Evolutionary conservation across 2,329 filamentous ascomycete genomes (phyloP).

Genomic region (Apiospora phragmitis): DNA sequence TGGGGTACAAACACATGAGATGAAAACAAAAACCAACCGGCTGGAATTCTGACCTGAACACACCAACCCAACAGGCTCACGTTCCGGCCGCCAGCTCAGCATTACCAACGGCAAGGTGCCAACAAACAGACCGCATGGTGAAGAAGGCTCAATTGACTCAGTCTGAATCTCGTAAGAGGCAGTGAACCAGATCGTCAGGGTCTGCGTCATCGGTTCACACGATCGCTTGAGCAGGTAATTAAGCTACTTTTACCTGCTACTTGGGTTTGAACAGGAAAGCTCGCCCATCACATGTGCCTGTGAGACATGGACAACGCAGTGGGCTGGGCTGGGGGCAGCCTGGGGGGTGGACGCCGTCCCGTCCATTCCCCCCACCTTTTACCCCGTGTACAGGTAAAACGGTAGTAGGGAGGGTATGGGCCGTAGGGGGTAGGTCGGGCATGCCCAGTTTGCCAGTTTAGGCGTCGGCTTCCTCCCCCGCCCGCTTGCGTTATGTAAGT

Average conservation of each 20-base stretch:
- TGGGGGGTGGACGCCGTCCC: neutral
- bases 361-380: neutral
- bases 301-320: constrained; percentile 1
- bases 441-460: neutral
- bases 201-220: constrained; percentile 12
- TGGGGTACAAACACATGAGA: neutral
- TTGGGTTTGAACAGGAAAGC: neutral
- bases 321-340: neutral
- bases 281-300: constrained; percentile 1
- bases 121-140: neutral
- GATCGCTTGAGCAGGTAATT: neutral
- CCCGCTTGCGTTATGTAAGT: neutral
- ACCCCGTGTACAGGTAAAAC: neutral
- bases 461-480: neutral
- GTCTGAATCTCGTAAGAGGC: neutral
- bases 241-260: neutral
- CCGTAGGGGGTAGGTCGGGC: neutral
- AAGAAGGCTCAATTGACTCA: constrained; percentile 12
- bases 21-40: neutral
- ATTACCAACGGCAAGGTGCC: neutral
- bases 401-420: neutral
- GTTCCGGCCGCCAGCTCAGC: constrained; percentile 9
- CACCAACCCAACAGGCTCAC: constrained; percentile 7
- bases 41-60: constrained; percentile 1
- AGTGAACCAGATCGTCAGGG: constrained; percentile 4